Percentiles rank a stretch among this genome's conserved stretches.
These are phyloP conservation scores for Debaryomyces udenii DNA, from an alignment of 1,139 yeast genomes.

Conservation along the genomic window DNA sequence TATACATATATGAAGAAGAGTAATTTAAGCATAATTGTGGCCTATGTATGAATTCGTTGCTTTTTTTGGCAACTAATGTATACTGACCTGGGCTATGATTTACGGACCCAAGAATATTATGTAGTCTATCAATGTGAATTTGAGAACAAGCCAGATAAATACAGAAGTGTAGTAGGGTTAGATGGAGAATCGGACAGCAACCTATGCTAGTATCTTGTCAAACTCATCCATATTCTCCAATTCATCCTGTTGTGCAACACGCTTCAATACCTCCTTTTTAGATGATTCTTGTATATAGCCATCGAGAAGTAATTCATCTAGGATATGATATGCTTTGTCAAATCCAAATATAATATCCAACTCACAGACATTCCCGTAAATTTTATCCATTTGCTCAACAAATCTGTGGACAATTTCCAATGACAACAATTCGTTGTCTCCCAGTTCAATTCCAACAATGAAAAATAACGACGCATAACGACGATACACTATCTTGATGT, in stretches of 20 bases:
- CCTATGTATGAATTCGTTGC: too few species aligned
- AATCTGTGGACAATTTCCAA: constrained; percentile 88
- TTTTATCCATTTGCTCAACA: constrained; percentile 95
- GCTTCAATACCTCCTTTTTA: constrained; percentile 72
- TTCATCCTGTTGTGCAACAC: constrained; percentile 77
- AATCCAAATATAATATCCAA: constrained; percentile 92
- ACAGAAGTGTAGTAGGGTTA: too few species aligned
- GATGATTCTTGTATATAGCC: constrained; percentile 88
- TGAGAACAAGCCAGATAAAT: too few species aligned
- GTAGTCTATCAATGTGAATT: too few species aligned
- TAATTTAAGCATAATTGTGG: too few species aligned
- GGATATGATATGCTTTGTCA: constrained; percentile 86
- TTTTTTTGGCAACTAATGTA: too few species aligned
- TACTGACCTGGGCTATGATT: too few species aligned
- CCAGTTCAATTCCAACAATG: constrained; percentile 80
- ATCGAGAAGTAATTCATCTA: constrained; percentile 83
- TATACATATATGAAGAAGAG: too few species aligned
- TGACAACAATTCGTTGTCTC: constrained; percentile 84
- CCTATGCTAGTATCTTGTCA: constrained; percentile 42
- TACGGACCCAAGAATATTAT: too few species aligned
- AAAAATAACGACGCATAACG: constrained; percentile 93
- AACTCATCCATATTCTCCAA: constrained; percentile 56
- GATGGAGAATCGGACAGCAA: too few species aligned
- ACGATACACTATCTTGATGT: constrained; percentile 84
- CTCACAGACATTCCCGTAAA: constrained; percentile 96